Base-by-base conservation (phyloP, 1,139 yeast species). In the Petasospora rhodanensis region DNA sequence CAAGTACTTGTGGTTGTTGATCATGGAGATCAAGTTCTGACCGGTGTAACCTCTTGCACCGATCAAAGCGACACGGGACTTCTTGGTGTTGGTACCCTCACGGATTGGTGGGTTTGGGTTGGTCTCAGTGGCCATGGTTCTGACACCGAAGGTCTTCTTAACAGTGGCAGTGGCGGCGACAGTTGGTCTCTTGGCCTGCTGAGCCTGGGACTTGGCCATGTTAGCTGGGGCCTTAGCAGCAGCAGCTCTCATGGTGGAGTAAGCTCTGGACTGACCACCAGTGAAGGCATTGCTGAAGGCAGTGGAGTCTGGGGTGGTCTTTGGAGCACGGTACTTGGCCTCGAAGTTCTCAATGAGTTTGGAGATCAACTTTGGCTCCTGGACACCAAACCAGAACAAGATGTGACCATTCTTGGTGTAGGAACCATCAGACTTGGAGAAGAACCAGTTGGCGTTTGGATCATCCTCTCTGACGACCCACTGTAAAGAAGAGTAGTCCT, bases 41-140 rank as follows among this genome's bases (percentile, higher is more conserved):
- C 98, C 99, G 19, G 97, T 89, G 63, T 76, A 86, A 24, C 99
- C 99, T 64, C 99, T 81, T 25, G 98, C 99, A 51, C 99, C 99
- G 55, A 91, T 89, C 50, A 91, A 73, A 2, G 96, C 98, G 31
- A 93, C 89, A 40, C 58, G 77, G 24, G 85, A 66, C 40, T 73
- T 74, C 32, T 66, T 59, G 28, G 69, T 66, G 62, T 79, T 83
- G 29, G 73, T 58, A 22, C 86, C 93, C 37, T 70, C 66, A 40
- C 67, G 67, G 28, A 73, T 48, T 14, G 93, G 91, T 10, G 89
- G 86, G 55, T 80, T 82, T 35, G 94, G 91, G 56, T 79, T 75
- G 26, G 81, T 60, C 37, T 53, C 59, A 31, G 58, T 52, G 26
- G 63, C 54, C 45, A 56, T 61, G 29, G 51, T 45, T 46, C 54